Evolutionary conservation across 169 alveolate species (phyloP).

Genomic region (Babesia sp.): DNA sequence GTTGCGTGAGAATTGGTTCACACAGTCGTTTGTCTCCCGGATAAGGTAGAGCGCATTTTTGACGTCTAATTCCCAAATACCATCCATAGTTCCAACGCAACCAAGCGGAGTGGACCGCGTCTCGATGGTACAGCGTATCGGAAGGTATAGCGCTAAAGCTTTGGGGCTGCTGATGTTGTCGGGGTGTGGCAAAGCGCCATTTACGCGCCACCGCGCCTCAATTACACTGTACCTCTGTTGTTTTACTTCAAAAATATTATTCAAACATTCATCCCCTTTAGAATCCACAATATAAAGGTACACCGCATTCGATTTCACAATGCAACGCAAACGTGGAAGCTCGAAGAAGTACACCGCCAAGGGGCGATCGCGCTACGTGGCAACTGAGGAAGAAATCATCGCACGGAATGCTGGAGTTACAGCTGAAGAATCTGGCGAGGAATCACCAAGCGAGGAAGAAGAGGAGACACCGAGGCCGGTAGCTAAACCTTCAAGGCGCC

Average conservation of each 20-base stretch:
- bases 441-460: conserved; percentile 16
- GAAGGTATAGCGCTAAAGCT: not conserved
- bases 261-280: too few relatives aligned
- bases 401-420: conserved; percentile 44
- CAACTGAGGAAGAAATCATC: conserved; percentile 66
- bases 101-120: not conserved
- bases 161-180: not conserved
- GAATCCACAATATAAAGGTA: too few relatives aligned
- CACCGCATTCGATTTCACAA: not conserved
- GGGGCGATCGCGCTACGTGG: conserved; percentile 64
- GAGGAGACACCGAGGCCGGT: conserved; percentile 14
- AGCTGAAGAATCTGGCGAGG: conserved; percentile 9
- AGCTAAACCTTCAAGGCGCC: not conserved
- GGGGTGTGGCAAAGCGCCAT: not conserved
- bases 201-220: not conserved
- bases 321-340: conserved; percentile 62
- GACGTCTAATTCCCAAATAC: conserved; percentile 64
- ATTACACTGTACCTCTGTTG: not conserved
- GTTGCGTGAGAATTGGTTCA: conserved; percentile 21
- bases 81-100: conserved; percentile 43
- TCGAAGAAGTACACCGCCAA: conserved; percentile 64
- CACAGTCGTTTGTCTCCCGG: conserved; percentile 28
- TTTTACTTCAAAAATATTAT: too few relatives aligned
- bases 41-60: conserved; percentile 39
- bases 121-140: not conserved